A percentile compares a stretch with the other conserved stretches of the same genome.
These are phyloP conservation scores for Alnus rubra DNA, from an alignment of 306 rosid genomes.

Conservation along the genomic window DNA sequence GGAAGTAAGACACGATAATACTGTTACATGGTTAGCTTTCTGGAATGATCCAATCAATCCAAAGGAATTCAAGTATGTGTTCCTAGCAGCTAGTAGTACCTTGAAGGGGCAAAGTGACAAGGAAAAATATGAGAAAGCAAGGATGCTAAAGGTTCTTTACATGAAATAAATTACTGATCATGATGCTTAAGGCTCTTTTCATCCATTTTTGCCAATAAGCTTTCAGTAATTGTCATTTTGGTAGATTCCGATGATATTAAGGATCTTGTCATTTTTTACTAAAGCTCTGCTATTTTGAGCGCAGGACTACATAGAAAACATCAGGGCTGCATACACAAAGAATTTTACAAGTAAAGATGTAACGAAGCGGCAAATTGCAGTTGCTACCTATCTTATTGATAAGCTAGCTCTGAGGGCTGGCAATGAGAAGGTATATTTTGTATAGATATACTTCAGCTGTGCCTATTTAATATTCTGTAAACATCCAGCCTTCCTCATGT, in stretches of 20 bases:
- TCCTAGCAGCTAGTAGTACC: conserved; percentile 96
- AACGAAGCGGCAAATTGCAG: conserved; percentile 81
- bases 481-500: not conserved
- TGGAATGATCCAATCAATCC: conserved; percentile 96
- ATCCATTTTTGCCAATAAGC: conserved; percentile 15
- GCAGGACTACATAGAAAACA: conserved; percentile 82
- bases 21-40: conserved; percentile 95
- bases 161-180: conserved; percentile 7
- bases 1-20: conserved; percentile 86
- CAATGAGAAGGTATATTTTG: conserved; percentile 80
- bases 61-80: conserved; percentile 89
- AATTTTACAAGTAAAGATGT: conserved; percentile 79
- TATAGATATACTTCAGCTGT: conserved; percentile 4
- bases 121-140: conserved; percentile 98
- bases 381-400: conserved; percentile 97
- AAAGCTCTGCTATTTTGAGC: conserved; percentile 30
- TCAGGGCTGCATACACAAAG: conserved; percentile 82
- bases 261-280: conserved; percentile 11
- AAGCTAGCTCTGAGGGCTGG: conserved; percentile 99
- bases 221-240: conserved; percentile 7
- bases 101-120: conserved; percentile 97
- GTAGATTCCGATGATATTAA: conserved; percentile 19
- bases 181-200: not conserved
- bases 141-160: conserved; percentile 75
- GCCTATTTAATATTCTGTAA: conserved; percentile 16